Conservation (phyloP, 208 protist genomes). For the Trypanosoma rangeli region DNA sequence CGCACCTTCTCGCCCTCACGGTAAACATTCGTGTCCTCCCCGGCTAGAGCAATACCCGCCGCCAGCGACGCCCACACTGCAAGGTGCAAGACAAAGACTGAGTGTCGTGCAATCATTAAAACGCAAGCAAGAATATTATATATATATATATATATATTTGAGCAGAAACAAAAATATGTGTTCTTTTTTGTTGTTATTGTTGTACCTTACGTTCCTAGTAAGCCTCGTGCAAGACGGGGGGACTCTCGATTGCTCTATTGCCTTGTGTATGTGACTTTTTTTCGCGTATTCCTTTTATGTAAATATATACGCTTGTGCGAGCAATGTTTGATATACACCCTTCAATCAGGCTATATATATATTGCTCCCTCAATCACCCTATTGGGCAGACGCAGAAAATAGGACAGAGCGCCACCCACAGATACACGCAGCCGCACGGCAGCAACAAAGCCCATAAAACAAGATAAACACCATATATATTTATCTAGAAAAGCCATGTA, state of each 20-base stretch:
- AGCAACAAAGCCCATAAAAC: background rate
- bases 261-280: background rate
- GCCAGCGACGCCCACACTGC: constrained; percentile 9
- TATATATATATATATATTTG: background rate
- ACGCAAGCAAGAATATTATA: constrained; percentile 5
- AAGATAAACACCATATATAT: background rate
- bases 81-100: background rate
- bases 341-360: too few relatives aligned
- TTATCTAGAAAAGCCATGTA: too few relatives aligned
- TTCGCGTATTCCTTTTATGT: background rate
- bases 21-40: constrained; percentile 46
- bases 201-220: background rate
- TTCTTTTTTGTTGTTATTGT: background rate
- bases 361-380: too few relatives aligned
- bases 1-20: constrained; percentile 43
- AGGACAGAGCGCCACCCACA: too few relatives aligned
- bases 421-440: too few relatives aligned
- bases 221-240: too few relatives aligned
- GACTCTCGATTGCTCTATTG: too few relatives aligned
- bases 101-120: background rate
- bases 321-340: background rate
- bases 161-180: constrained; percentile 9
- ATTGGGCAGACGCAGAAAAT: too few relatives aligned
- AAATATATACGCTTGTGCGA: background rate
- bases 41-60: constrained; percentile 6